phyloP scores from a whole-genome alignment of 345 rosid genomes.

The Mercurialis annua region DNA sequence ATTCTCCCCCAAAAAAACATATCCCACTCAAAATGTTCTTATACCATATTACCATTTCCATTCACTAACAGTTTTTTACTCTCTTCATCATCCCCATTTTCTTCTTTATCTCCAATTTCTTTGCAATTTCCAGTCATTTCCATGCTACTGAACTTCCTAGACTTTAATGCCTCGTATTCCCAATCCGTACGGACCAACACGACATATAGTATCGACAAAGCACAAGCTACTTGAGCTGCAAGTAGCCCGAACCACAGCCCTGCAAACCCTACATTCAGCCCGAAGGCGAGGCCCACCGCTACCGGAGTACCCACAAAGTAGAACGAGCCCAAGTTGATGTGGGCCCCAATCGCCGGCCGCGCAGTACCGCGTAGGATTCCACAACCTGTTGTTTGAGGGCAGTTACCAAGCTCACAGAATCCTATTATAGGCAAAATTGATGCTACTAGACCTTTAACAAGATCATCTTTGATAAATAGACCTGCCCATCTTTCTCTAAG shows the following conservation, averaged over 20 bases:
- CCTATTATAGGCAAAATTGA: conserved; percentile 88
- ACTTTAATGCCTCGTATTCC: conserved; percentile 78
- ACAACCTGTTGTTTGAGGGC: conserved; percentile 96
- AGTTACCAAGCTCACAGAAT: conserved; percentile 88
- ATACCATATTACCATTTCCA: conserved; percentile 13
- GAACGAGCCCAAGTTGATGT: conserved; percentile 74
- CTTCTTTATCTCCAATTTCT: not conserved
- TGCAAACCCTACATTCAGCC: conserved; percentile 66
- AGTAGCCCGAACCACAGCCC: conserved; percentile 92
- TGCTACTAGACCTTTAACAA: conserved; percentile 62
- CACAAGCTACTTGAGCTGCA: conserved; percentile 89
- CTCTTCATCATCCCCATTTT: conserved; percentile 17
- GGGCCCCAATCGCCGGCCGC: conserved; percentile 76
- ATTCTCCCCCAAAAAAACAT: conserved; percentile 11
- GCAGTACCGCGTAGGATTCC: conserved; percentile 93
- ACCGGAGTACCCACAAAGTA: conserved; percentile 95
- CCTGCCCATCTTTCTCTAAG: conserved; percentile 73
- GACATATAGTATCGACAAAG: conserved; percentile 53
- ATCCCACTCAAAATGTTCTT: not conserved
- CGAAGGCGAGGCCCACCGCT: conserved; percentile 81
- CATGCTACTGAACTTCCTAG: conserved; percentile 51
- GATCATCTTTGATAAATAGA: conserved; percentile 59
- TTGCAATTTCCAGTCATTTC: conserved; percentile 31
- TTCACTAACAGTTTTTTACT: conserved; percentile 13
- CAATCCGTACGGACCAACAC: conserved; percentile 69